Conservation (phyloP, 768 basidiomycete genomes). For the Leccinum pellstonianum region DNA sequence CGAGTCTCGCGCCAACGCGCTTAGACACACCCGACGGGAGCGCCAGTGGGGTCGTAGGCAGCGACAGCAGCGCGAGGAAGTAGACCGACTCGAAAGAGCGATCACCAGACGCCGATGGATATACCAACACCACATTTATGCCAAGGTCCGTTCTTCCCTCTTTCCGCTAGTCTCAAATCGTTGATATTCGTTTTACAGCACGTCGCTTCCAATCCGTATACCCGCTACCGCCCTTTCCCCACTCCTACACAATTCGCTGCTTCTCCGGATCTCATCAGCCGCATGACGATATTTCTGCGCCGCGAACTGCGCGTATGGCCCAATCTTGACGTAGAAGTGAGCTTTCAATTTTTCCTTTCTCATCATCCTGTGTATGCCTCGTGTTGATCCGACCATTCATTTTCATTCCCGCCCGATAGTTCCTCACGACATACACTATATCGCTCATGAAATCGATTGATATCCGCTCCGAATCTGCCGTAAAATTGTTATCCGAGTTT, state of each 20-base stretch:
- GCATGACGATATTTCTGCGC: slow-evolving; percentile 78
- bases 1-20: slow-evolving; percentile 29
- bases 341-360: slow-evolving; percentile 18
- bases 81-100: slow-evolving; percentile 72
- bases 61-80: slow-evolving; percentile 51
- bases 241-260: slow-evolving; percentile 79
- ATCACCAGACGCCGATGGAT: slow-evolving; percentile 75
- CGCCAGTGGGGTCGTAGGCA: slow-evolving; percentile 58
- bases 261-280: slow-evolving; percentile 69
- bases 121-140: slow-evolving; percentile 76
- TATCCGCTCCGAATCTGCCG: slow-evolving; percentile 85
- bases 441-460: slow-evolving; percentile 92
- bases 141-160: slow-evolving; percentile 59
- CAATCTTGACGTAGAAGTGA: slow-evolving; percentile 84
- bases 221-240: slow-evolving; percentile 89
- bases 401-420: slow-evolving; percentile 45
- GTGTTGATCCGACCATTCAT: slow-evolving; percentile 14
- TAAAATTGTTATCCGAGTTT: slow-evolving; percentile 84
- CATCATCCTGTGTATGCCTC: not conserved
- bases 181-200: slow-evolving; percentile 53
- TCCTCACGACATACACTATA: slow-evolving; percentile 83
- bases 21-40: slow-evolving; percentile 36
- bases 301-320: slow-evolving; percentile 88
- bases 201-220: slow-evolving; percentile 83
- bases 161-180: not conserved